Base-by-base conservation (phyloP, 345 rosid genomes). In the Rhodamnia rubescens region DNA sequence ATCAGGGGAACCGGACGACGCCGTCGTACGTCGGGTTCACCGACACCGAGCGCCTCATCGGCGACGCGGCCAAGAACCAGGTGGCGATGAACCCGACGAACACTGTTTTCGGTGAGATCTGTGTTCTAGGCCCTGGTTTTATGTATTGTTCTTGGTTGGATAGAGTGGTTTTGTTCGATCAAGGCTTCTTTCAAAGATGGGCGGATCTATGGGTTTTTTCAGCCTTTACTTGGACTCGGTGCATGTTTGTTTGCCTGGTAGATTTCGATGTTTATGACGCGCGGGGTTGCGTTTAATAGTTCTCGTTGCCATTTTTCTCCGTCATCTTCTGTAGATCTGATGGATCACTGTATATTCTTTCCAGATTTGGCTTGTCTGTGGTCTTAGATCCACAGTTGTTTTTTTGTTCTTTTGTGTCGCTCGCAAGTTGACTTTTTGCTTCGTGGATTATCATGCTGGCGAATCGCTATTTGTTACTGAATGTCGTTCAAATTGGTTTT, bases 81-180 rank as follows among this genome's bases (percentile, higher is more conserved):
- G 92, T 91, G 40, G 90, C 89, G 83, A 90, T 90, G 91, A 90
- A 90, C 80, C 92, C 92, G 26, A 82, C 42, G 1, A 90, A 90
- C 89, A 89, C 92, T 50, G 91, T 91, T 53, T 91, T 88, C 52
- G 87, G 91, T 91, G 81, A 90, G 88, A 27, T 84, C 53, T 90
- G 74, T 3, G 2, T 81, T 58, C 27, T 44, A 12, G 26, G 54
- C 12, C 42, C 26, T 53, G 54, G 56, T 55, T 40, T 16, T 53
- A 2, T 18, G 47, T 32, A 26, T 53, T 53, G 10, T 16, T 64
- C 9, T 15, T 64, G 75, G 44, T 32, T 64, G 24, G 4, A 12
- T 16, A 16, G 44, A 32, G 40, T 53, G 59, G 20, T 27, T 55
- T 1, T 53, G 47, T 27, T 53, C n/a, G 84, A 53, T 53, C 84